A percentile compares a stretch with the other conserved stretches of the same genome.
These are phyloP conservation scores for Populus pruinosa DNA, from an alignment of 345 rosid species.

Conservation along the genomic window DNA sequence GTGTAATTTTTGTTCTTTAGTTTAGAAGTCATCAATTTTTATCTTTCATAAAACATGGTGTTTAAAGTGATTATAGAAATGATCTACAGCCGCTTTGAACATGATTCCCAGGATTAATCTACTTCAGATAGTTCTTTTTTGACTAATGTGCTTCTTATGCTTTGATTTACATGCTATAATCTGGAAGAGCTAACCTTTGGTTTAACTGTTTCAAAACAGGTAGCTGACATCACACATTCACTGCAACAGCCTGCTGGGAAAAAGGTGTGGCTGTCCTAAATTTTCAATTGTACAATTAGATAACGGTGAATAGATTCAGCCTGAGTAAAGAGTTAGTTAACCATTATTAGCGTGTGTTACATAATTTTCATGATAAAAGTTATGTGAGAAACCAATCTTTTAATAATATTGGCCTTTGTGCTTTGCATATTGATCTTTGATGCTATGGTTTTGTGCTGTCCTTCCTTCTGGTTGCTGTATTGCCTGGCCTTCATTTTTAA, in stretches of 20 bases:
- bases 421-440: not conserved
- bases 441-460: not conserved
- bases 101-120: not conserved
- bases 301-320: not conserved
- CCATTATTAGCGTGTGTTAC: not conserved
- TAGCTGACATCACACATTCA: conserved; percentile 91
- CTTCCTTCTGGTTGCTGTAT: not conserved
- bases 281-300: conserved; percentile 1
- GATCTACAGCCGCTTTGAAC: not conserved
- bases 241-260: conserved; percentile 94
- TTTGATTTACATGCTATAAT: conserved; percentile 3
- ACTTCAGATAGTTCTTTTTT: not conserved
- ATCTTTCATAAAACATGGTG: not conserved
- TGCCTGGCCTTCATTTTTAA: not conserved
- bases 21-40: not conserved
- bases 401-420: not conserved
- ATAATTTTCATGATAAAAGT: not conserved
- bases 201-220: conserved; percentile 44
- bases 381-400: not conserved
- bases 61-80: not conserved
- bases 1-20: not conserved
- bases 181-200: not conserved
- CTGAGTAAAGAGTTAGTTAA: not conserved
- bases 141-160: not conserved
- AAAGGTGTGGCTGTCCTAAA: conserved; percentile 47